phyloP scores from a whole-genome alignment of 2,329 filamentous ascomycete species.

The Penicillium sp. region DNA sequence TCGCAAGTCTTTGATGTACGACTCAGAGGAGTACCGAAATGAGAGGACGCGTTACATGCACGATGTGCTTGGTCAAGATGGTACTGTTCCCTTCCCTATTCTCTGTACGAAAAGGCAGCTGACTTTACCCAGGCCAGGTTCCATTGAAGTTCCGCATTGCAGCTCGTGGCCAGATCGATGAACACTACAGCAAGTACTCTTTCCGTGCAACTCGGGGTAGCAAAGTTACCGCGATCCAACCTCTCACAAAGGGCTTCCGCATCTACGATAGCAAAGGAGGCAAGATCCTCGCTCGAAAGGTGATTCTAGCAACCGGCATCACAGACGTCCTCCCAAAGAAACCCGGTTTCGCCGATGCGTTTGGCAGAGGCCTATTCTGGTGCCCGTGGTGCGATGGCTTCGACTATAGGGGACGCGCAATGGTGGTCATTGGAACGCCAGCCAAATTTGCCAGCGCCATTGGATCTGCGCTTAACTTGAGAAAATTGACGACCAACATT shows the following conservation, averaged over 20 bases:
- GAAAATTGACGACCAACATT: conserved; percentile 8
- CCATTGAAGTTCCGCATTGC: conserved; percentile 6
- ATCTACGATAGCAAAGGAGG: conserved; percentile 7
- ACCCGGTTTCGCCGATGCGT: conserved; percentile 44
- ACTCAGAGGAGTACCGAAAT: conserved; percentile 58
- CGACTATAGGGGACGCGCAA: conserved; percentile 4
- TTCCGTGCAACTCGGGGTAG: conserved; percentile 4
- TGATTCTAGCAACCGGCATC: conserved; percentile 9
- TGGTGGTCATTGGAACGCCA: background rate
- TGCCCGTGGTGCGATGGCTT: conserved; percentile 49
- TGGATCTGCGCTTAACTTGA: conserved; percentile 1
- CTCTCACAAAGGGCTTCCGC: conserved; percentile 5
- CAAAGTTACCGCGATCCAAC: conserved; percentile 4
- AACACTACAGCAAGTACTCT: conserved; percentile 6
- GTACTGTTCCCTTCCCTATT: background rate
- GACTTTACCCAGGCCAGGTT: background rate
- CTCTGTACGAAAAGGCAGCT: background rate
- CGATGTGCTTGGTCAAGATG: conserved; percentile 52
- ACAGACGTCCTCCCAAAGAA: conserved; percentile 8
- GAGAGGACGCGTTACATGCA: conserved; percentile 55
- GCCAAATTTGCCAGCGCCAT: conserved; percentile 7
- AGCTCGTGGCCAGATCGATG: conserved; percentile 6
- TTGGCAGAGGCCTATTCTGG: conserved; percentile 63
- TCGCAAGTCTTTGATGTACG: conserved; percentile 54
- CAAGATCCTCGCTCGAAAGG: conserved; percentile 2